Evolutionary conservation across 2,329 filamentous ascomycete species (phyloP).

Genomic region (Blumeria graminis): DNA sequence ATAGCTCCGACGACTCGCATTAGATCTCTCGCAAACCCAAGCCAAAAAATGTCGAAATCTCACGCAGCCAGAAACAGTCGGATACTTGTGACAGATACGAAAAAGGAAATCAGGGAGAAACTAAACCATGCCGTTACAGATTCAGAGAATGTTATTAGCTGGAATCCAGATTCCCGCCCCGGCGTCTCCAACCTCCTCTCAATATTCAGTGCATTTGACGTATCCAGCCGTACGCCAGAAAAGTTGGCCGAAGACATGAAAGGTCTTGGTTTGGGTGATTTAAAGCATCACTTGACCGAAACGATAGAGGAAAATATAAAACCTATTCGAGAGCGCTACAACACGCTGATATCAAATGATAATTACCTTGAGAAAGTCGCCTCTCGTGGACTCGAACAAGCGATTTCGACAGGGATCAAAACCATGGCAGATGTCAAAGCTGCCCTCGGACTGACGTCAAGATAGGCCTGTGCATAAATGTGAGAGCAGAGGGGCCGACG

Average conservation of each 20-base stretch:
- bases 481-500: no score
- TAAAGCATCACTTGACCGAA: conserved; percentile 41
- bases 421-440: conserved; percentile 23
- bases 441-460: conserved; percentile 17
- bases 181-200: conserved; percentile 75
- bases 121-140: conserved; percentile 58
- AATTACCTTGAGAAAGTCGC: conserved; percentile 32
- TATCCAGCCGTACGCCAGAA: conserved; percentile 17
- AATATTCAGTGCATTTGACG: conserved; percentile 47
- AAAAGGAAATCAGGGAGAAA: conserved; percentile 40
- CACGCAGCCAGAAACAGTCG: conserved; percentile 44
- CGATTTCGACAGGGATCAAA: conserved; percentile 31
- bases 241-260: conserved; percentile 20
- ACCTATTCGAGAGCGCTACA: conserved; percentile 31
- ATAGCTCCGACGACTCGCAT: conserved; percentile 45
- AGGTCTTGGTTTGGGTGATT: conserved; percentile 24
- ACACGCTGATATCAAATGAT: conserved; percentile 24
- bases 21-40: conserved; percentile 67
- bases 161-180: conserved; percentile 44
- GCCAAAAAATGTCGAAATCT: conserved; percentile 87
- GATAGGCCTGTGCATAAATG: no score
- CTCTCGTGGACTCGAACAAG: conserved; percentile 31
- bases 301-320: conserved; percentile 27
- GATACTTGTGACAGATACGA: conserved; percentile 57
- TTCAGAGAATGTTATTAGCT: conserved; percentile 38